A percentile compares a stretch with the other conserved stretches of the same genome.
phyloP scores from a whole-genome alignment of 2,329 filamentous ascomycete genomes.

The Alternaria sp. region DNA sequence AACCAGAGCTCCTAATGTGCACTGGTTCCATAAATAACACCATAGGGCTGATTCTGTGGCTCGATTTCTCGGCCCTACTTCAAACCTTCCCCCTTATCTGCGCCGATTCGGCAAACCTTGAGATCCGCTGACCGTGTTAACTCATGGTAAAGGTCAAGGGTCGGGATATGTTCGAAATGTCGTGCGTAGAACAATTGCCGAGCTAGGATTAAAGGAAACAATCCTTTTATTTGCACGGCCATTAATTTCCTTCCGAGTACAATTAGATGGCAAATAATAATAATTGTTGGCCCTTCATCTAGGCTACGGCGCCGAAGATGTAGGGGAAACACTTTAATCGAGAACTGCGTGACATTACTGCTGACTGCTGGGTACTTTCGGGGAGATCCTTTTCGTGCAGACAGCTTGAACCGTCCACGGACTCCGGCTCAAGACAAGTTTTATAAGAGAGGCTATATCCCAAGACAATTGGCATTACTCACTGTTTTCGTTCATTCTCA shows the following conservation, averaged over 20 bases:
- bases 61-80: not conserved
- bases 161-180: conserved; percentile 12
- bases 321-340: conserved; percentile 19
- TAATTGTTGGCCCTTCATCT: conserved; percentile 7
- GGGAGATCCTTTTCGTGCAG: conserved; percentile 5
- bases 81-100: not conserved
- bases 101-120: not conserved
- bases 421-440: conserved; percentile 3
- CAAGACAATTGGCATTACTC: not conserved
- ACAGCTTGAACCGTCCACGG: conserved; percentile 12
- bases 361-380: conserved; percentile 18
- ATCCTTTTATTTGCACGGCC: conserved; percentile 16
- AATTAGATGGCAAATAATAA: conserved; percentile 6
- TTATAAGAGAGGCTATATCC: conserved; percentile 12
- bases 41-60: too few relatives aligned
- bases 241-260: conserved; percentile 1
- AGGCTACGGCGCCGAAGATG: conserved; percentile 11
- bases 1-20: not conserved
- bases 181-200: conserved; percentile 8
- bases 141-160: conserved; percentile 19
- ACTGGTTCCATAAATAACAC: not conserved
- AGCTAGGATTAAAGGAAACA: conserved; percentile 20
- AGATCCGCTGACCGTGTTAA: conserved; percentile 14
- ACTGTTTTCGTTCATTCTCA: not conserved
- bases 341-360: conserved; percentile 5